Base-by-base conservation (phyloP, 768 basidiomycete species). In the Mrakia gelida region DNA sequence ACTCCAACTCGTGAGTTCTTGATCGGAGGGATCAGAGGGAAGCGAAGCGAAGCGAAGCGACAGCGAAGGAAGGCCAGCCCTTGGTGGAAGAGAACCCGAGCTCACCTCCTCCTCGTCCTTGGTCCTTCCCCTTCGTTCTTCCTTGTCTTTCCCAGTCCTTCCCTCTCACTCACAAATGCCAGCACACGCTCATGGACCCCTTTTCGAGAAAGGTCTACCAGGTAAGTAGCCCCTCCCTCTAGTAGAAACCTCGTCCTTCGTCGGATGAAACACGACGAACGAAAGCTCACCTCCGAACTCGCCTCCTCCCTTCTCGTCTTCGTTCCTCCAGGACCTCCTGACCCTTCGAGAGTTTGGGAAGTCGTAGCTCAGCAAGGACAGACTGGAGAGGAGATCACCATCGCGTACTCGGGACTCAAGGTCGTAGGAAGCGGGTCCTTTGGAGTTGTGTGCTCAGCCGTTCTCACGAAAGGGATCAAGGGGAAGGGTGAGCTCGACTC, bases 371-470 rank as follows among this genome's bases (percentile, higher is more conserved):
- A 92, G 80, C 92, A 95, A 82, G 97, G 97, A 86, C 97, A 95
- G 89, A 87, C 91, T 8, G 95, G 93, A 82, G 92, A 92, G 71
- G 91, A 92, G 80, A 88, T 88, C 83, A 92, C 94, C 81, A 90
- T 98, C 82, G 89, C 91, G 67, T 99, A 99, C 87, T 96, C 92
- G 81, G 94, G 92, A 85, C 95, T 92, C 88, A 98, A 96, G 86
- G 93, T 98, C 84, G 92, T 95, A 83, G 97, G 97, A 75, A 98
- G 98, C 83, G 96, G 96, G 85, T 96, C 94, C 77, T 99, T 99
- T 82, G 96, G 96, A 82, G 95, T 99, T 84, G 96, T 99, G 80
- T 98, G 95, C 85, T 93, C 94, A 81, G 96, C 95, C 78, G 93
- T 90, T 85, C 90, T 97, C 75, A 87, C 94, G 72, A 88, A 88